A percentile compares a stretch with the other conserved stretches of the same genome.
Conservation (phyloP, 768 basidiomycete genomes). For the Tricholoma terreum region DNA sequence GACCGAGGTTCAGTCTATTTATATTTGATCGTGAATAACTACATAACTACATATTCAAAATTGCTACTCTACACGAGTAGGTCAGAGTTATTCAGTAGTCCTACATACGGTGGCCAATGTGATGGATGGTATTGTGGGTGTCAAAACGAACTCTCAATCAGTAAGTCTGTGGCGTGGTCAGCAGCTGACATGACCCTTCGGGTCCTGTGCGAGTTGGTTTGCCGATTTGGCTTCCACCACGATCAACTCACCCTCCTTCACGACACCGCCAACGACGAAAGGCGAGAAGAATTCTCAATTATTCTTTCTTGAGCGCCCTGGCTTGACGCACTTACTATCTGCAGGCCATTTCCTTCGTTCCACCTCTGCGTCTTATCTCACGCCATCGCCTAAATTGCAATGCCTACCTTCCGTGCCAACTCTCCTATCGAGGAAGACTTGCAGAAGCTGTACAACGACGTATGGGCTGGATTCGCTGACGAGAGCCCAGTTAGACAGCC, state of each 20-base stretch:
- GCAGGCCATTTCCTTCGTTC: neutral
- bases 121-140: no score
- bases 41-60: no score
- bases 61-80: no score
- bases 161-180: no score
- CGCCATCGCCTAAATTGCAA: slow-evolving; percentile 49
- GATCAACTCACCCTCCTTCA: neutral
- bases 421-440: slow-evolving; percentile 68
- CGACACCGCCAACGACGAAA: neutral
- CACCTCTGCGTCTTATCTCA: slow-evolving; percentile 27
- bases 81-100: no score
- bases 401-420: slow-evolving; percentile 35
- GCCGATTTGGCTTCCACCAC: neutral
- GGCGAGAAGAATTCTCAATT: neutral
- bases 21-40: no score
- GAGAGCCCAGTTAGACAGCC: slow-evolving; percentile 26
- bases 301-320: neutral
- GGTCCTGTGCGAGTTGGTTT: neutral
- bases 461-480: slow-evolving; percentile 65
- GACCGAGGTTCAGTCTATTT: no score
- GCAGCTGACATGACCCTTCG: neutral
- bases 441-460: slow-evolving; percentile 71
- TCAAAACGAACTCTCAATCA: no score
- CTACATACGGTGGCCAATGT: no score
- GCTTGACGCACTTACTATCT: neutral